phyloP scores from a whole-genome alignment of 208 protist genomes.

The Tetramitus jugosus region DNA sequence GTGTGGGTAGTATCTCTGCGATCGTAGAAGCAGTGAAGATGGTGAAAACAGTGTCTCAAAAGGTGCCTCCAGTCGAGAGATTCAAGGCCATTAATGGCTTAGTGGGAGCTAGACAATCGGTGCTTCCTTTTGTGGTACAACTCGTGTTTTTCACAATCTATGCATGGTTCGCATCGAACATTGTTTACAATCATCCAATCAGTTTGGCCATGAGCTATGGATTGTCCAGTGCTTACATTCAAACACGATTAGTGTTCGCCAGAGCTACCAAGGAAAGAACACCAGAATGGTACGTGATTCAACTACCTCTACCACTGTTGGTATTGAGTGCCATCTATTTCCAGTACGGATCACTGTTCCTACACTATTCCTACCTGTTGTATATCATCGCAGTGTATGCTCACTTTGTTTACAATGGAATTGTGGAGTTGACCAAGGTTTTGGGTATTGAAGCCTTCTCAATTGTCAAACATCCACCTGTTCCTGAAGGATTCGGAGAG shows the following conservation, averaged over 20 bases:
- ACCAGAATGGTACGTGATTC: not conserved
- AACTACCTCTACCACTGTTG: not conserved
- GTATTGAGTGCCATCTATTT: not conserved
- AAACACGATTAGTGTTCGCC: slow-evolving; percentile 8
- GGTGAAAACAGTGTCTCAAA: not conserved
- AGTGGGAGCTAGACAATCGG: not conserved
- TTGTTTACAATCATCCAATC: not conserved
- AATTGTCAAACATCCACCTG: too few species aligned
- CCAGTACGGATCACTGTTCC: not conserved
- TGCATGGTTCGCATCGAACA: not conserved
- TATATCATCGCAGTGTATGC: not conserved
- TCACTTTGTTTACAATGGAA: not conserved
- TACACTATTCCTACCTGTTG: not conserved
- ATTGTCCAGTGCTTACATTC: not conserved
- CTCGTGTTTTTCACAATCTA: not conserved
- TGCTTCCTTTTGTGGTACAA: not conserved
- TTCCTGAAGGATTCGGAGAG: too few species aligned
- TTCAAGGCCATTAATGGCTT: not conserved
- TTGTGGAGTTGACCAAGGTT: not conserved
- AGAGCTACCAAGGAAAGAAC: not conserved
- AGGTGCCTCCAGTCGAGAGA: not conserved
- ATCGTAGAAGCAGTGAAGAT: too few species aligned
- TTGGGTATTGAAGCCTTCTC: not conserved
- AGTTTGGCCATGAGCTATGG: not conserved
- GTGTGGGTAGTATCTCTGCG: too few species aligned